A percentile compares a stretch with the other conserved stretches of the same genome.
Conservation (phyloP, 345 rosid species). For the Gynandropsis gynandra region DNA sequence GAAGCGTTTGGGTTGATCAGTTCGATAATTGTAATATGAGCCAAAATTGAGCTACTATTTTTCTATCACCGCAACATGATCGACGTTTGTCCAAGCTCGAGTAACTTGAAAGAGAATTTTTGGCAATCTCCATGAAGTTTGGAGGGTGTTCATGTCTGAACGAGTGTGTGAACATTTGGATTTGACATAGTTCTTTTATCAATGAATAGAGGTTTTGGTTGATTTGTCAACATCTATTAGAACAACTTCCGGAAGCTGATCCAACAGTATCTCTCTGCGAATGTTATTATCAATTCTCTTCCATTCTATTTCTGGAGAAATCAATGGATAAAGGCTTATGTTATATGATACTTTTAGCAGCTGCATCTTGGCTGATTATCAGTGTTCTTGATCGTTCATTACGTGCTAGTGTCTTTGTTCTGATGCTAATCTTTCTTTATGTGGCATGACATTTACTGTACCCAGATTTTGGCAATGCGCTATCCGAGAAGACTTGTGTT, state of each 20-base stretch:
- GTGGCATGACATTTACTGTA: slow-evolving; percentile 17
- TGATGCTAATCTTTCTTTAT: not conserved
- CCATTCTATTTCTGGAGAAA: not conserved
- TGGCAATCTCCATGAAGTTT: not conserved
- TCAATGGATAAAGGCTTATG: not conserved
- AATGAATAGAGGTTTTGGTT: too few relatives aligned
- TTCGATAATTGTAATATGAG: not conserved
- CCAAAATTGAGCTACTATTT: too few relatives aligned
- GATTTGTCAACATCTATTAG: not conserved
- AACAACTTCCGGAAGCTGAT: not conserved
- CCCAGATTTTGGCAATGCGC: slow-evolving; percentile 94
- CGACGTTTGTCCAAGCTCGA: not conserved
- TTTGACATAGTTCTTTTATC: too few relatives aligned
- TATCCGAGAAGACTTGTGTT: slow-evolving; percentile 93
- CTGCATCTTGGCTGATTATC: not conserved
- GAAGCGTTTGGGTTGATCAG: not conserved
- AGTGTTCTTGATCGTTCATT: not conserved
- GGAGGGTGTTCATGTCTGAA: not conserved
- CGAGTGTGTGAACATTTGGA: not conserved
- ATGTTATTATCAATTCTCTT: too few relatives aligned
- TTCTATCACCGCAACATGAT: too few relatives aligned
- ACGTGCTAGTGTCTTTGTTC: slow-evolving; percentile 1
- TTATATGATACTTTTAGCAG: not conserved
- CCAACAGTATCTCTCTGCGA: not conserved
- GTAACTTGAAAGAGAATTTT: not conserved